Evolutionary conservation across 108 stramenopile genomes (phyloP).

Genomic region (Tribonema minus): DNA sequence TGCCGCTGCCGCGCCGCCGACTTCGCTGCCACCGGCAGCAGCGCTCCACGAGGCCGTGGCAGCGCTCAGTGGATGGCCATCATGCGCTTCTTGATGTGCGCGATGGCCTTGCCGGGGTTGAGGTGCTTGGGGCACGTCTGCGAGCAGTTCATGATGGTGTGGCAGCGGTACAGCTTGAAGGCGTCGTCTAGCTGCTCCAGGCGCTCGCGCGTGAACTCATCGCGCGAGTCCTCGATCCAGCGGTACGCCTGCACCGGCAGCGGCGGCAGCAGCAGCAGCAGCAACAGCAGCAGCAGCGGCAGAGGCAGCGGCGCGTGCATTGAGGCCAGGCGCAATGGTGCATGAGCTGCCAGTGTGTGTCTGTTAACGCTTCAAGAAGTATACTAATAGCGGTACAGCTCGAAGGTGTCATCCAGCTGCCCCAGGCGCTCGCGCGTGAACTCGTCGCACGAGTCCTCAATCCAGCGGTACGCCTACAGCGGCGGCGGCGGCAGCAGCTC

Average conservation of each 20-base stretch:
- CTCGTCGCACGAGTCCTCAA: slow-evolving; percentile 91
- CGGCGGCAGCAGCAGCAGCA: too few species aligned
- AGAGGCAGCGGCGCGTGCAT: too few species aligned
- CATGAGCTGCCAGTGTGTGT: too few species aligned
- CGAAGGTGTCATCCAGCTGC: slow-evolving; percentile 90
- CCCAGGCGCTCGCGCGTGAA: slow-evolving; percentile 77
- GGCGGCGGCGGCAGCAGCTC: too few species aligned
- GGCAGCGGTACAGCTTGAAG: slow-evolving; percentile 88
- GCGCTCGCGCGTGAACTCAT: slow-evolving; percentile 78
- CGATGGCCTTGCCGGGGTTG: slow-evolving; percentile 98
- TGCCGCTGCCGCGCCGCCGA: too few species aligned
- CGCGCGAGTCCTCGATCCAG: slow-evolving; percentile 94
- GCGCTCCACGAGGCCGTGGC: too few species aligned
- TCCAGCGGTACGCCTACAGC: too few species aligned
- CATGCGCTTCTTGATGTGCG: slow-evolving; percentile 84
- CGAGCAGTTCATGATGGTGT: slow-evolving; percentile 99
- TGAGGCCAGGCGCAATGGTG: too few species aligned
- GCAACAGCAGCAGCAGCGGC: too few species aligned
- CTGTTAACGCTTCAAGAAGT: too few species aligned
- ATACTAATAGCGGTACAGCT: slow-evolving; percentile 86
- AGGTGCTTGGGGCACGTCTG: slow-evolving; percentile 98
- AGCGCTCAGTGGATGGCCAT: too few species aligned
- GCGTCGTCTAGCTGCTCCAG: slow-evolving; percentile 89
- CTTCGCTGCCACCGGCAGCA: too few species aligned
- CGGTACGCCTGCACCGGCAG: slow-evolving; percentile 36